phyloP scores from a whole-genome alignment of 1,284 basidiomycete genomes.

The Moesziomyces sp. region DNA sequence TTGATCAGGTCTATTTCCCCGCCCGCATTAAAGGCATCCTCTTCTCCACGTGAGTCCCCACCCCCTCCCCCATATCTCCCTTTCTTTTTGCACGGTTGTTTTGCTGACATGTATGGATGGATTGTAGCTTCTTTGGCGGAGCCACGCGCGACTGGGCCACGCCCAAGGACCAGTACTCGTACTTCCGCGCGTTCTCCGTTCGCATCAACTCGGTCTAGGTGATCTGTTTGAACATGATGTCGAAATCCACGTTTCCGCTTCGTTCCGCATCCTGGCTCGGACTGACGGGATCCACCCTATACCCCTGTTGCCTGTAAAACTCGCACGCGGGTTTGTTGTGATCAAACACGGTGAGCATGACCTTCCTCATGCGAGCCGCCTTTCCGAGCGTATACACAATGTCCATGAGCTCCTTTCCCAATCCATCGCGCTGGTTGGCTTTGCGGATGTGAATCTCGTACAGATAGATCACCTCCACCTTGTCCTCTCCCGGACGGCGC shows the following conservation, averaged over 20 bases:
- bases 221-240: slow-evolving; percentile 34
- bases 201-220: slow-evolving; percentile 20
- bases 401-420: slow-evolving; percentile 35
- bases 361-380: slow-evolving; percentile 19
- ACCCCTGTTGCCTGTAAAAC: slow-evolving; percentile 38
- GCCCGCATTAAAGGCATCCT: slow-evolving; percentile 31
- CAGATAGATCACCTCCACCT: slow-evolving; percentile 42
- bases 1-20: slow-evolving; percentile 39
- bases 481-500: slow-evolving; percentile 6
- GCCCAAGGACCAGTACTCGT: slow-evolving; percentile 36
- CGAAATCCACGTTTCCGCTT: slow-evolving; percentile 20
- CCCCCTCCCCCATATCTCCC: background rate
- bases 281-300: slow-evolving; percentile 70
- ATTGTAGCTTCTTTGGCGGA: slow-evolving; percentile 40
- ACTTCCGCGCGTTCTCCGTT: slow-evolving; percentile 36
- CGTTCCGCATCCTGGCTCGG: slow-evolving; percentile 11
- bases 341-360: slow-evolving; percentile 48
- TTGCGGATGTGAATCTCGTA: slow-evolving; percentile 40
- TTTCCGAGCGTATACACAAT: slow-evolving; percentile 15
- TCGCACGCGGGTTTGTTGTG: slow-evolving; percentile 20
- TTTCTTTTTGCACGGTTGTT: no score
- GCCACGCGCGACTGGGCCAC: slow-evolving; percentile 38
- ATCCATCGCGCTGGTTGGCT: slow-evolving; percentile 27
- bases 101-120: no score
- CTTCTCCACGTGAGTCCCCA: slow-evolving; percentile 40